phyloP scores from a whole-genome alignment of 257 asterid species.

The Lycium barbarum region DNA sequence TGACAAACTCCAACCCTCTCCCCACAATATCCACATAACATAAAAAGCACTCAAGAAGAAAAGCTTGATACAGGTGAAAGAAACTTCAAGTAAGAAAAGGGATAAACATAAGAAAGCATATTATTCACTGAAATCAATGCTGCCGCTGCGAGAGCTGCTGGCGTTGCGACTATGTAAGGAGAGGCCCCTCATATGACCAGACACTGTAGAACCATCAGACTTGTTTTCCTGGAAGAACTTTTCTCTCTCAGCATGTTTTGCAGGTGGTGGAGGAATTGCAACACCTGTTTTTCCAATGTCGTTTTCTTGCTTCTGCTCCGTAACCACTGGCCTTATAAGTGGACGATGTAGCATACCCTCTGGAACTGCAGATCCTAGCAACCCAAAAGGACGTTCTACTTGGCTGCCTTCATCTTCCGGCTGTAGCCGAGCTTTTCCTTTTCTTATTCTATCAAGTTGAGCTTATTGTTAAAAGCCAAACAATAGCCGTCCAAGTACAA shows the following conservation, averaged over 20 bases:
- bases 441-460: constrained; percentile 64
- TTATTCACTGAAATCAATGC: constrained; percentile 76
- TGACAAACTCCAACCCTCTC: background rate
- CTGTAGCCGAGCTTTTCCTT: constrained; percentile 87
- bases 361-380: constrained; percentile 63
- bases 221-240: constrained; percentile 81
- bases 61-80: constrained; percentile 5
- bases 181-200: constrained; percentile 67
- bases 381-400: constrained; percentile 53
- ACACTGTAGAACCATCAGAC: constrained; percentile 56
- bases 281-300: constrained; percentile 51
- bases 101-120: background rate
- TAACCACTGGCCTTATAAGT: constrained; percentile 67
- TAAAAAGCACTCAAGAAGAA: background rate
- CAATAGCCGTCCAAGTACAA: background rate
- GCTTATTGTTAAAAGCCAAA: background rate
- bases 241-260: constrained; percentile 88
- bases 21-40: constrained; percentile 13
- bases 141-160: constrained; percentile 79
- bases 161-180: constrained; percentile 83
- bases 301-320: constrained; percentile 57
- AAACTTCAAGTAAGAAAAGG: background rate
- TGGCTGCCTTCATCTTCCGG: constrained; percentile 66
- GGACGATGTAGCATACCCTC: constrained; percentile 76
- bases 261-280: constrained; percentile 91